A percentile compares a stretch with the other conserved stretches of the same genome.
These are phyloP conservation scores for Corylus heterophylla DNA, from an alignment of 306 rosid genomes.

Conservation along the genomic window DNA sequence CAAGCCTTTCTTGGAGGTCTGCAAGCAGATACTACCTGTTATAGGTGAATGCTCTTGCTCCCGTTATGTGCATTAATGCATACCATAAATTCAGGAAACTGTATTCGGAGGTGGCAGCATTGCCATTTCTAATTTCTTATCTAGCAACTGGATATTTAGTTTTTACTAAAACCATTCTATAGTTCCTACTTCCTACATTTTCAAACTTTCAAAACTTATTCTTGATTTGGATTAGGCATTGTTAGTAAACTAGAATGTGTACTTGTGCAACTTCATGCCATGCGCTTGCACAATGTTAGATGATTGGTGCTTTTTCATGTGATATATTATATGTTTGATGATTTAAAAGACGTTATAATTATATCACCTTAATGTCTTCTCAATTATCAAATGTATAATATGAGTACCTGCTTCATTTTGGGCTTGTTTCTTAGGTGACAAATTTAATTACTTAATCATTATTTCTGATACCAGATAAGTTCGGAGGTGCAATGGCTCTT, in stretches of 20 bases:
- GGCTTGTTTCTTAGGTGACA: neutral
- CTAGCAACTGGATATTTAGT: neutral
- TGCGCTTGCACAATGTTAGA: neutral
- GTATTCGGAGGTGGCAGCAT: no score
- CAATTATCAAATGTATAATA: slow-evolving; percentile 5
- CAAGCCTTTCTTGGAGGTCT: slow-evolving; percentile 82
- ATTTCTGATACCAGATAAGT: slow-evolving; percentile 65
- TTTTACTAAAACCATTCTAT: neutral
- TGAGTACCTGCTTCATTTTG: neutral
- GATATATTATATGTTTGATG: no score
- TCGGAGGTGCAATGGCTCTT: slow-evolving; percentile 95
- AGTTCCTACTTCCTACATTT: neutral
- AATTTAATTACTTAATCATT: slow-evolving; percentile 4
- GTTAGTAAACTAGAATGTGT: neutral
- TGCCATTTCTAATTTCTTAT: neutral
- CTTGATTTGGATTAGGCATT: neutral
- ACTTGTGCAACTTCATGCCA: no score
- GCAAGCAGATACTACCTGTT: slow-evolving; percentile 89
- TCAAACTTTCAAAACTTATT: neutral
- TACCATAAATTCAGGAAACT: neutral
- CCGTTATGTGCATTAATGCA: slow-evolving; percentile 12
- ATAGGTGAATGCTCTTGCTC: slow-evolving; percentile 53
- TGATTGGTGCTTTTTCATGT: neutral
- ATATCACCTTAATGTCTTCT: neutral
- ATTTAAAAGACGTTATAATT: no score